Base-by-base conservation (phyloP, 179 eudicot species). In the Heliamphora pulchella region DNA sequence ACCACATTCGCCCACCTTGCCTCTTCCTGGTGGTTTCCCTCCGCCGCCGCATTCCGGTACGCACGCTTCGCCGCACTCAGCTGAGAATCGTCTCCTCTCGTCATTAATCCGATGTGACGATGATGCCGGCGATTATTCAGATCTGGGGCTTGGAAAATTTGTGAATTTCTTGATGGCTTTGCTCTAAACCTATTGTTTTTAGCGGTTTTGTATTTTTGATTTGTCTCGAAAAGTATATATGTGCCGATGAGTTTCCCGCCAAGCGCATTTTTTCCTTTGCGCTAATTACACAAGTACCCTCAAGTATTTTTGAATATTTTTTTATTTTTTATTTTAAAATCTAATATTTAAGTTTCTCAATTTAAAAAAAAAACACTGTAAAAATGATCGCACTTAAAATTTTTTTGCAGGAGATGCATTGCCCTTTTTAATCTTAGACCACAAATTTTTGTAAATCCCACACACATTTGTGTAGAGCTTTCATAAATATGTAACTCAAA, bases 1-100 rank as follows among this genome's bases (percentile, higher is more conserved):
- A 96, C 87, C 39, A 94, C 86, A 79, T 96, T 96, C 17, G 99
- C 97, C 98, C 98, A 96, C 64, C 96, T 82, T 39, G 99, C 98
- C 82, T 96, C 94, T 82, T 96, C 99, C 85, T 82, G 86, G 4
- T 89, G 86, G 76, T 91, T 92, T 3, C 97, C 98, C 43, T 85
- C 86, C 55, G 77, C 90, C 58, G 70, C 72, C 17, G 98, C 98
- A 48, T 79, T 84, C 72, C 86, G 71, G 82, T 90, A 91, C 9
- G 96, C 88, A 14, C 82, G 83, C 82, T 90, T 94, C 15, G 99
- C 98, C n/a, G 81, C 82, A 10, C 58, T 66, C 11, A 94, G 85
- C 78, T 89, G 89, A 10, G 81, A 61, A 3, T 90, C 96, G 76
- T 88, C 91, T 80, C 82, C 90, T 62, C 78, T 75, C 50, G 78